Conservation (phyloP, 805 yeast genomes). For the Wickerhamiella sorbophila region DNA sequence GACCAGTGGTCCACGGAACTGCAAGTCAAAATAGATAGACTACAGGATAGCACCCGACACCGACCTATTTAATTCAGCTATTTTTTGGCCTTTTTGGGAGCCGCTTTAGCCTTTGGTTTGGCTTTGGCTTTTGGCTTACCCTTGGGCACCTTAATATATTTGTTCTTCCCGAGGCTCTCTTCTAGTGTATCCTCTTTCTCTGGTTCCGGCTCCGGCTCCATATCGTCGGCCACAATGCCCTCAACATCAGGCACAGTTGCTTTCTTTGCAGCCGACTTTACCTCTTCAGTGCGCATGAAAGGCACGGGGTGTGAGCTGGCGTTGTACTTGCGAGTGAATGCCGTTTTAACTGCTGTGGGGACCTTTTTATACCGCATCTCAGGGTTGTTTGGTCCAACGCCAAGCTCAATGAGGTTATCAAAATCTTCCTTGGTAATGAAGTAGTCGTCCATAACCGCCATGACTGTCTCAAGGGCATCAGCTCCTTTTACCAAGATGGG, state of each 20-base stretch:
- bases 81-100: background rate
- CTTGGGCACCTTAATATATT: conserved; percentile 15
- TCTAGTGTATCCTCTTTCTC: conserved; percentile 28
- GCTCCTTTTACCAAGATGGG: conserved; percentile 46
- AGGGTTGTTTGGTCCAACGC: conserved; percentile 42
- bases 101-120: background rate
- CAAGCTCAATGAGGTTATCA: conserved; percentile 75
- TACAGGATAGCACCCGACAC: background rate
- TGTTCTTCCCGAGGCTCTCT: conserved; percentile 24
- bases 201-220: conserved; percentile 20
- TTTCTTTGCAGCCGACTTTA: conserved; percentile 26
- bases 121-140: conserved; percentile 4
- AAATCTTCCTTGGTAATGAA: conserved; percentile 83
- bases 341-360: conserved; percentile 65
- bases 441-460: conserved; percentile 69
- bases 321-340: conserved; percentile 79
- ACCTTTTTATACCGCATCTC: conserved; percentile 43
- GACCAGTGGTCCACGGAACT: conserved; percentile 49
- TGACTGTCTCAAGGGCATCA: conserved; percentile 51
- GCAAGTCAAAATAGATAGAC: conserved; percentile 28
- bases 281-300: conserved; percentile 40
- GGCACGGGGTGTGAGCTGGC: conserved; percentile 67
- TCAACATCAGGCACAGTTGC: conserved; percentile 45
- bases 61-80: background rate
- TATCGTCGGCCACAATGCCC: conserved; percentile 52